Evolutionary conservation across 1,284 basidiomycete genomes (phyloP), one percentile per base, ranked within the genome.

Genomic region (Papiliotrema flavescens): DNA sequence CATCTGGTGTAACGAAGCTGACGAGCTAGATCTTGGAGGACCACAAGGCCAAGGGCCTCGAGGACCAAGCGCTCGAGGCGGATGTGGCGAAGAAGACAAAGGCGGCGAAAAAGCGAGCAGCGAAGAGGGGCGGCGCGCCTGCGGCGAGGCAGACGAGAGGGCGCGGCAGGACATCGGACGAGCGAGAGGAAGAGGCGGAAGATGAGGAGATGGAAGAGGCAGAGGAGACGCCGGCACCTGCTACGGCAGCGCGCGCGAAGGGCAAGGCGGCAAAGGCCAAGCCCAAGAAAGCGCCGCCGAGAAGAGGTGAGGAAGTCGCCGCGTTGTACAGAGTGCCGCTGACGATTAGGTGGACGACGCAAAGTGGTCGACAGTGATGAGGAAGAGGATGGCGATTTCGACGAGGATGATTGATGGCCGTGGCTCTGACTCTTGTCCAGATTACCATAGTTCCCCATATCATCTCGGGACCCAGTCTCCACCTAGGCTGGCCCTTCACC

Each of bases 21-120:
- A n/a, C n/a, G n/a, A n/a, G n/a, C n/a, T 69, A 89, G 86, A 90
- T 93, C 36, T 80, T 98, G 7, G 85, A 89, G 23, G 87, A 91
- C 62, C 84, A 89, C 68, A 85, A 83, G 58, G 80, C 82, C 2
- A 90, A 95, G 76, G 95, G 94, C 2, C 85, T 87, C 61, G 92
- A 96, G 74, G 92, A 96, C 59, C 85, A 92, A 61, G 92, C 85
- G 24, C 81, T 97, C 41, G 89, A 91, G 77, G 88, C 87, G 61
- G 84, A 87, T 36, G 89, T 89, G 8, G 81, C 86, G 65, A 84
- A 84, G 59, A 89, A 89, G 79, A 89, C 88, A 62, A 85, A 85
- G 26, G 85, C 84, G 9, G 87, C 86, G 2, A 88, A 86, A 78
- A 87, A 86, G 65, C 81, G 83, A 36, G 74, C 72, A 1, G 74